Conservation (phyloP, 2,329 filamentous ascomycete genomes). For the Epichloe elymi region DNA sequence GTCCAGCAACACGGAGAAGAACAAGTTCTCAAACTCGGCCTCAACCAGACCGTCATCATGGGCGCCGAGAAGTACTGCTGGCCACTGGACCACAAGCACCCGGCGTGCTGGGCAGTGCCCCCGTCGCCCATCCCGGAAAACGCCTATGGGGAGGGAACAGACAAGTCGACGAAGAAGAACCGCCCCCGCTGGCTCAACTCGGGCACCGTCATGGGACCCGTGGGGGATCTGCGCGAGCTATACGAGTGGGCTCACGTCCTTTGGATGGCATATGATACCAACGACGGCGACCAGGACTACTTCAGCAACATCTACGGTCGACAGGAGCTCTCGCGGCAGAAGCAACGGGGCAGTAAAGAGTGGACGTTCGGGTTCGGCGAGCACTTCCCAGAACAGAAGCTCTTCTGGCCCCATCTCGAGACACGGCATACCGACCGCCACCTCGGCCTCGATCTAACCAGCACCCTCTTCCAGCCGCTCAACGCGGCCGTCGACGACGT, state of each 20-base stretch:
- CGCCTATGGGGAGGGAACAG: background rate
- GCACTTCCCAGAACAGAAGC: background rate
- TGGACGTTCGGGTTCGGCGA: background rate
- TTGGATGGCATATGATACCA: background rate
- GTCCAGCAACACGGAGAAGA: background rate
- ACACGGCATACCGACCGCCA: background rate
- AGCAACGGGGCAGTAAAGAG: too few relatives aligned
- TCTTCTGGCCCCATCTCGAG: background rate
- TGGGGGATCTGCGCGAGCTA: background rate
- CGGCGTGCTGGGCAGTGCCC: background rate
- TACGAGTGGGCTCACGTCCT: background rate
- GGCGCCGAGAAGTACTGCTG: background rate
- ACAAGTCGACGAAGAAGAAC: background rate
- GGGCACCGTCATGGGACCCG: background rate
- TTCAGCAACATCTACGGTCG: background rate
- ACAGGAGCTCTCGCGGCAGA: background rate
- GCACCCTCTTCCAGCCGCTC: background rate
- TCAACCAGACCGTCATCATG: background rate
- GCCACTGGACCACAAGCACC: background rate
- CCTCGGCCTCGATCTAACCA: background rate
- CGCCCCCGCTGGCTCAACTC: background rate
- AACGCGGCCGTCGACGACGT: background rate
- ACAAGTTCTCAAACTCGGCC: background rate
- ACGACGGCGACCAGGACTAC: background rate
- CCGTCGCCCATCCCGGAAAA: background rate